phyloP scores from a whole-genome alignment of 331 rosid genomes.

The Ulmus americana region DNA sequence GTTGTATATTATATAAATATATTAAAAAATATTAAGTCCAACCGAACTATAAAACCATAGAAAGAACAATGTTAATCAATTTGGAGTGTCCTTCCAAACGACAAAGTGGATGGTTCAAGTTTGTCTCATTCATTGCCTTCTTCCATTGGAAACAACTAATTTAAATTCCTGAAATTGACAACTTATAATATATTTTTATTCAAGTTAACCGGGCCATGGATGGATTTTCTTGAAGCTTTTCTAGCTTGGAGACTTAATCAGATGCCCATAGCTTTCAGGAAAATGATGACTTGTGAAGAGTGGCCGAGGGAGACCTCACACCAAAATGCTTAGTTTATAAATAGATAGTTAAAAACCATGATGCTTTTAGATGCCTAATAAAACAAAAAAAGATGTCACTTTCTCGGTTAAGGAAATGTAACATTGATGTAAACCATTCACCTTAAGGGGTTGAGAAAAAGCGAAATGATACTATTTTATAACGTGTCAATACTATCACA shows the following conservation, averaged over 20 bases:
- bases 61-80: neutral
- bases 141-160: neutral
- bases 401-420: no score
- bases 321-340: conserved; percentile 5
- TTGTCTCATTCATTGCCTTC: conserved; percentile 13
- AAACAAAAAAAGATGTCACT: neutral
- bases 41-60: no score
- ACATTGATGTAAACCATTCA: neutral
- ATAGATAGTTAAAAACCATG: neutral
- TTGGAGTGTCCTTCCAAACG: neutral
- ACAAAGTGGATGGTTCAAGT: neutral
- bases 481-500: no score
- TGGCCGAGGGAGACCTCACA: conserved; percentile 13
- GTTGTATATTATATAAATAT: no score
- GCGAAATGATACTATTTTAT: no score
- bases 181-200: neutral
- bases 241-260: neutral
- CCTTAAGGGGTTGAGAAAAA: neutral
- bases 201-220: neutral
- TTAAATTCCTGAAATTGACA: neutral
- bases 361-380: neutral
- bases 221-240: neutral
- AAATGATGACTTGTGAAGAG: neutral
- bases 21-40: no score
- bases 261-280: conserved; percentile 4